phyloP scores from a whole-genome alignment of 495 filamentous ascomycete genomes.

The Wilcoxina mikolae region DNA sequence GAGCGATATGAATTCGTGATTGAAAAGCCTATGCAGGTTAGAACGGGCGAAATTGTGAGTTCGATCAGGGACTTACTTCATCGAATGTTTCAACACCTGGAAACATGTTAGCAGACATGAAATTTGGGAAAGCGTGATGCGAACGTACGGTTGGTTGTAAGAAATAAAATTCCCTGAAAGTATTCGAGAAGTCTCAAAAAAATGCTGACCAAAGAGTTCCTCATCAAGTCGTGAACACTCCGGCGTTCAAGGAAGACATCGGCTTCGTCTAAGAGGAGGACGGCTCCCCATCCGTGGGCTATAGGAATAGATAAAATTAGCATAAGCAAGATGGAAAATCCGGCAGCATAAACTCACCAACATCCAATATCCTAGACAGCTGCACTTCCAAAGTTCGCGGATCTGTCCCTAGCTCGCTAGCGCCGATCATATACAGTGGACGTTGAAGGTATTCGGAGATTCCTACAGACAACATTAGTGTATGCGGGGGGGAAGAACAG shows the following conservation, averaged over 20 bases:
- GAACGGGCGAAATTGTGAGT: conserved; percentile 34
- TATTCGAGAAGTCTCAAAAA: conserved; percentile 51
- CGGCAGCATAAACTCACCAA: too few species aligned
- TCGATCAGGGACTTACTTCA: conserved; percentile 46
- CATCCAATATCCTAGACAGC: conserved; percentile 70
- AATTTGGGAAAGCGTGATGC: conserved; percentile 5
- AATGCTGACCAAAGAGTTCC: conserved; percentile 66
- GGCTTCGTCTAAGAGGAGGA: conserved; percentile 62
- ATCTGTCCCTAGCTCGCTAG: conserved; percentile 70
- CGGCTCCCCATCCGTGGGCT: conserved; percentile 74
- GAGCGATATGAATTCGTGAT: conserved; percentile 37
- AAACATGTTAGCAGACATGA: background rate
- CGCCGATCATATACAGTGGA: conserved; percentile 72
- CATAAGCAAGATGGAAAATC: too few species aligned
- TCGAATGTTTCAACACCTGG: conserved; percentile 36
- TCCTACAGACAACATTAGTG: too few species aligned
- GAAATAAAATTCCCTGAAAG: conserved; percentile 36
- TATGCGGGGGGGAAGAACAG: too few species aligned
- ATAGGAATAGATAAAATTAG: too few species aligned
- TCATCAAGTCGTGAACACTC: conserved; percentile 48
- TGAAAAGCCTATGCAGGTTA: conserved; percentile 38
- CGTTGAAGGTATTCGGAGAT: conserved; percentile 71
- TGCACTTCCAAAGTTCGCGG: conserved; percentile 62
- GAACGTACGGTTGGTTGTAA: conserved; percentile 41
- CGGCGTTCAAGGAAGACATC: conserved; percentile 61